Evolutionary conservation across 2,329 filamentous ascomycete species (phyloP).

Genomic region (Alternaria brassicicola): DNA sequence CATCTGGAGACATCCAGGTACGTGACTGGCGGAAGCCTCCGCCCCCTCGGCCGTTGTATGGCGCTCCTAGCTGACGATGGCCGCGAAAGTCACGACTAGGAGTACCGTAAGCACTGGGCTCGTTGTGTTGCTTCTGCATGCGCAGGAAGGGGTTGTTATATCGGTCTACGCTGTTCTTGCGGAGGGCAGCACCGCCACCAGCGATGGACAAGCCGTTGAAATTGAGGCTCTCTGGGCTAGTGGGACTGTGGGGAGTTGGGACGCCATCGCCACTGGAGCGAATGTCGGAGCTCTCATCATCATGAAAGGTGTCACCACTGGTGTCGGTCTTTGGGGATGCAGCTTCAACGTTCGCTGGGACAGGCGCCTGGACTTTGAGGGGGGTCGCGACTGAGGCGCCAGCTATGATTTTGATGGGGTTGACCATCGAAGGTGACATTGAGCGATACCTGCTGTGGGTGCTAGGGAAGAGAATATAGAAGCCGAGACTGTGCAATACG

Average conservation of each 20-base stretch:
- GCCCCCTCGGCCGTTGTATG: slow-evolving; percentile 6
- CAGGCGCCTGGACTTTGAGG: background rate
- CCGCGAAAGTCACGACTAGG: slow-evolving; percentile 1
- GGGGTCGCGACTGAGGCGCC: background rate
- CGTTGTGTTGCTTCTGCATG: slow-evolving; percentile 1
- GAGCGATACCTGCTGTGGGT: background rate
- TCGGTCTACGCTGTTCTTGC: background rate
- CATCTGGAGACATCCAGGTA: slow-evolving; percentile 37
- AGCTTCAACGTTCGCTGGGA: background rate
- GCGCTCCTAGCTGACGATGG: slow-evolving; percentile 1
- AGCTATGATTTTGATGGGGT: background rate
- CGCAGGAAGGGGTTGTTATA: slow-evolving; percentile 16
- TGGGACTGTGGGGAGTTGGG: slow-evolving; percentile 11
- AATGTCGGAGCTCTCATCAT: slow-evolving; percentile 11
- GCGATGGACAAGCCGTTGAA: slow-evolving; percentile 18
- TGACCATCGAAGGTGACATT: slow-evolving; percentile 10
- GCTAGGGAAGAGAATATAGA: background rate
- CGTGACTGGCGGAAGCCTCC: slow-evolving; percentile 23
- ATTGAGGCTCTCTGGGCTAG: slow-evolving; percentile 18
- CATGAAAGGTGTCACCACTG: slow-evolving; percentile 23
- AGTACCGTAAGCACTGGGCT: background rate
- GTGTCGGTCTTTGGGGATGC: slow-evolving; percentile 11
- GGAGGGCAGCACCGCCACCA: background rate
- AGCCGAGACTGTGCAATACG: background rate
- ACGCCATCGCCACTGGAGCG: slow-evolving; percentile 9